Evolutionary conservation across 2,329 filamentous ascomycete genomes (phyloP).

Genomic region (Thelonectria olida): DNA sequence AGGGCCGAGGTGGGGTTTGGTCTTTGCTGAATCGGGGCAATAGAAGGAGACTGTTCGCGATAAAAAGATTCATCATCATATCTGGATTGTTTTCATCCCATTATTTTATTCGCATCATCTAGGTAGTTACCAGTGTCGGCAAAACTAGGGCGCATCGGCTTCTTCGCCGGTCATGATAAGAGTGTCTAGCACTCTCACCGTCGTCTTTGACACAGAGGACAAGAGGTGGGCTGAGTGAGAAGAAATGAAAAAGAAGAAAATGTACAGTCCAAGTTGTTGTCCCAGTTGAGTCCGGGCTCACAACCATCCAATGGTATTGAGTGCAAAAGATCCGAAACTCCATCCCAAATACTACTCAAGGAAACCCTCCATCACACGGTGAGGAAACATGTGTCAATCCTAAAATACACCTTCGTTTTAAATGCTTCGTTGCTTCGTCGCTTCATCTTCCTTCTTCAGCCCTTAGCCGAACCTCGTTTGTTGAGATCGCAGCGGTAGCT

Average conservation of each 20-base stretch:
- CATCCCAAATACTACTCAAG: conserved; percentile 9
- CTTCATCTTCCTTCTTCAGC: background rate
- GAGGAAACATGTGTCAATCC: background rate
- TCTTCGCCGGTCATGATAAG: conserved; percentile 6
- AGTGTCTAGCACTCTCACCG: conserved; percentile 1
- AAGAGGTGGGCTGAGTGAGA: background rate
- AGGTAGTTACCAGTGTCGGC: conserved; percentile 1
- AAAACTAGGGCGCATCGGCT: conserved; percentile 8
- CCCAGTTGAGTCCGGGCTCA: too few species aligned
- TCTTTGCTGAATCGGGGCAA: background rate
- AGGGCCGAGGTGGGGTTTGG: background rate
- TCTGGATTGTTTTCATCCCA: background rate
- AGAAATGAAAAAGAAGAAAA: conserved; percentile 7
- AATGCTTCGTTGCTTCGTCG: background rate
- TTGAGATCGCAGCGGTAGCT: conserved; percentile 60
- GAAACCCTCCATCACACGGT: background rate
- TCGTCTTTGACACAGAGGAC: too few species aligned
- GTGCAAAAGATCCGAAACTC: conserved; percentile 12
- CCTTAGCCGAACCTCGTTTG: conserved; percentile 30
- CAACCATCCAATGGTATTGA: background rate
- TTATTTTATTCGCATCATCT: background rate
- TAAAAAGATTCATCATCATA: background rate
- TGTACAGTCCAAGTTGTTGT: conserved; percentile 12
- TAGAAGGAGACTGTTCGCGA: background rate
- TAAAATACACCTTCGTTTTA: background rate